Conservation (phyloP, 2,329 filamentous ascomycete species). For the Cercospora citrullina region DNA sequence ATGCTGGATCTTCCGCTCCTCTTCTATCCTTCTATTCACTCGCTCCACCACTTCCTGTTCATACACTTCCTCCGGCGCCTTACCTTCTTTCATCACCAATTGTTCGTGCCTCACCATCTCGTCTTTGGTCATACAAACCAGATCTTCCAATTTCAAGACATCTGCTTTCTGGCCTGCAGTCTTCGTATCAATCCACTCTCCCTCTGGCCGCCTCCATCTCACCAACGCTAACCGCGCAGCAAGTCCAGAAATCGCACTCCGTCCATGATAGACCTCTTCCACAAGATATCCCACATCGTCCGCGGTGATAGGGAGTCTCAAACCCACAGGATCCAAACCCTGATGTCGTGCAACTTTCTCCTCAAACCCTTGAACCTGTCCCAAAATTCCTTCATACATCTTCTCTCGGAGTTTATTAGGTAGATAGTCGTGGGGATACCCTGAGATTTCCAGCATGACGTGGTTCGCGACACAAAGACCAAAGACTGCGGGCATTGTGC, state of each 20-base stretch:
- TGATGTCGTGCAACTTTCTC: constrained; percentile 67
- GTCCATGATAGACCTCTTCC: constrained; percentile 83
- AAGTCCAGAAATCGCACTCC: constrained; percentile 79
- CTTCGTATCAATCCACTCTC: constrained; percentile 63
- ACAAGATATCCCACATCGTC: constrained; percentile 84
- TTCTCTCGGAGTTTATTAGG: constrained; percentile 82
- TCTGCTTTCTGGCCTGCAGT: constrained; percentile 76
- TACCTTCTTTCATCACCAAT: constrained; percentile 70
- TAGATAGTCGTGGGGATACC: constrained; percentile 83
- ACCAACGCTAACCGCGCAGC: constrained; percentile 76
- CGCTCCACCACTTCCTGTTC: constrained; percentile 63
- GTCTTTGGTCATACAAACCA: constrained; percentile 93
- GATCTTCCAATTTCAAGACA: constrained; percentile 65
- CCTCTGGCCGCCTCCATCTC: constrained; percentile 70
- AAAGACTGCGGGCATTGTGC: constrained; percentile 97
- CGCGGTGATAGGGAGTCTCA: constrained; percentile 75
- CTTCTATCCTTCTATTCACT: constrained; percentile 66
- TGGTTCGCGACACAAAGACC: constrained; percentile 91
- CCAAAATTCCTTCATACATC: constrained; percentile 83
- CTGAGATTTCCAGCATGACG: constrained; percentile 76
- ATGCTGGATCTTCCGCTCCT: constrained; percentile 51
- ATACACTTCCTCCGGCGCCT: constrained; percentile 71
- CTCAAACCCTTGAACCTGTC: constrained; percentile 72
- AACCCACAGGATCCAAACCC: constrained; percentile 61
- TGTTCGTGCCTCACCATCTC: constrained; percentile 79